Percentiles rank a stretch among this genome's conserved stretches.
phyloP scores from a whole-genome alignment of 1,139 yeast species.

The Scheffersomyces insectosa region DNA sequence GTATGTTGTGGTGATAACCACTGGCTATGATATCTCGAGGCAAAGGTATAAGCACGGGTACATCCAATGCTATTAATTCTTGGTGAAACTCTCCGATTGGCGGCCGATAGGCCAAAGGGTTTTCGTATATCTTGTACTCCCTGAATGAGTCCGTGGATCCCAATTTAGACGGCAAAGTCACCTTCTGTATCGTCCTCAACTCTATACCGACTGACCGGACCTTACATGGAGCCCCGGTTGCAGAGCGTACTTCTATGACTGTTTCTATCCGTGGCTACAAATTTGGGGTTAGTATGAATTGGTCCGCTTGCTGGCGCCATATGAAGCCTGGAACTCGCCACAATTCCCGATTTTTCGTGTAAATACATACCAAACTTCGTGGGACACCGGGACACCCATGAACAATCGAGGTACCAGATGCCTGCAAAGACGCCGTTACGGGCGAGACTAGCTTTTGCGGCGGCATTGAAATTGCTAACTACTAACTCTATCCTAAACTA shows the following conservation, averaged over 20 bases:
- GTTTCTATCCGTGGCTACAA: constrained; percentile 46
- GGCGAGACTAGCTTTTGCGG: constrained; percentile 28
- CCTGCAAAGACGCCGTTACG: constrained; percentile 38
- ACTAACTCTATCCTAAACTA: no score
- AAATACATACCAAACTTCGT: constrained; percentile 44
- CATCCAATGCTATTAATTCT: constrained; percentile 52
- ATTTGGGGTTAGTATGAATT: constrained; percentile 3
- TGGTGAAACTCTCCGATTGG: constrained; percentile 36
- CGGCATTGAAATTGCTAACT: no score
- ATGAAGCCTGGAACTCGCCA: neutral
- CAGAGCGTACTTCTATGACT: constrained; percentile 39
- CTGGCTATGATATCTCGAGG: constrained; percentile 54
- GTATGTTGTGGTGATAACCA: constrained; percentile 30
- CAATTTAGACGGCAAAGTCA: constrained; percentile 41
- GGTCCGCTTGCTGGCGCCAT: neutral
- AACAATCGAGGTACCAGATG: constrained; percentile 49
- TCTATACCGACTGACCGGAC: constrained; percentile 40
- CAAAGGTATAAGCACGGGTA: constrained; percentile 61
- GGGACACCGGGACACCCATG: constrained; percentile 68
- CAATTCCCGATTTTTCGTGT: constrained; percentile 17
- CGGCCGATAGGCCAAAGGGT: constrained; percentile 39
- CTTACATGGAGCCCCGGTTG: constrained; percentile 38
- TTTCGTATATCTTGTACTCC: constrained; percentile 37
- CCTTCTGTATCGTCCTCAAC: constrained; percentile 39
- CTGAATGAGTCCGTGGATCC: constrained; percentile 42